Evolutionary conservation across 106 monocot species (phyloP), one percentile per base, ranked within the genome.

Genomic region (Xerophyta viscosa): DNA sequence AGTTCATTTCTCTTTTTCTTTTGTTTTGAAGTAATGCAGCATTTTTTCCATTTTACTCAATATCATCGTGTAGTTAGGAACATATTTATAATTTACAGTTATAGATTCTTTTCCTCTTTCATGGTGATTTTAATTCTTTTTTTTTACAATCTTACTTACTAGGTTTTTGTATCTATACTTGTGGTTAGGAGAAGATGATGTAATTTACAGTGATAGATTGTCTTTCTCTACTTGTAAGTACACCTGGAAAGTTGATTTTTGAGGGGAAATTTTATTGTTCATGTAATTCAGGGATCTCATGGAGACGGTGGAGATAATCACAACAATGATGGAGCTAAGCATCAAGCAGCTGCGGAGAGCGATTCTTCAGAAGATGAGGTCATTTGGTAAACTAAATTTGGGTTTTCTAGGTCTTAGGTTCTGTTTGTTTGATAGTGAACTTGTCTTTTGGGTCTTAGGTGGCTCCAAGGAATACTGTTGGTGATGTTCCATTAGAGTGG

Each of bases 321-420:
- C 18, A 20, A 20, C 2, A 33, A 51, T 17, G 31, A 46, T 30
- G 50, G 24, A 15, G 50, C 22, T 8, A 41, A 7, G 0, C 27
- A 29, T 49, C 31, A 22, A 8, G 47, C 37, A 1, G 67, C 58
- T 6, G 75, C 75, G 28, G 78, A 84, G 67, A 84, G 96, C 20
- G 89, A 96, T 48, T 96, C 96, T 30, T 96, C 96, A 2, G 96
- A 96, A 71, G 96, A 96, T 20, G 89, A 96, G 81, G 96, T 84
- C 41, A 15, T 15, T 5, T 6, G 15, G 15, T 2, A 39, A 12
- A 10, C 39, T 39, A 10, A 12, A 12, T 2, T 39, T 39, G 10
- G 39, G 3, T 39, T 10, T 7, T 39, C 39, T 12, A 3, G 6
- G 39, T 12, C 39, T 39, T 10, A 39, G 10, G 10, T 8, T 1